phyloP scores from a whole-genome alignment of 805 yeast species.

The Saturnispora quitensis region DNA sequence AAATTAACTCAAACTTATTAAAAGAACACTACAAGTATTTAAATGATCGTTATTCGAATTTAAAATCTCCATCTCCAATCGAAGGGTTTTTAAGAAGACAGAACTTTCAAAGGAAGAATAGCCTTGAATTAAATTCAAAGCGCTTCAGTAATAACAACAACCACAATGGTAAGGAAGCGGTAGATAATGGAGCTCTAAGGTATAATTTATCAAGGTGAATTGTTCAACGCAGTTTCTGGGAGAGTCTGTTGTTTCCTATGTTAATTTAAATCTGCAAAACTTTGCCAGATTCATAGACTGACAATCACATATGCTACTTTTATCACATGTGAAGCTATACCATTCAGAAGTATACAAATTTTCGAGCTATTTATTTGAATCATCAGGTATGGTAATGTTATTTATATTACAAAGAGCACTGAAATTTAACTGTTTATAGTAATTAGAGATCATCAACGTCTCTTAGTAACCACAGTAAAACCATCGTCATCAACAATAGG shows the following conservation, averaged over 20 bases:
- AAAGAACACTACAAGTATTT: slow-evolving; percentile 8
- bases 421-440: not conserved
- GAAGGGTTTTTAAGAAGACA: slow-evolving; percentile 16
- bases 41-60: not conserved
- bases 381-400: not conserved
- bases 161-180: not conserved
- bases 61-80: slow-evolving; percentile 1
- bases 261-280: not conserved
- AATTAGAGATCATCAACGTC: slow-evolving; percentile 22
- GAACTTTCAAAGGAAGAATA: not conserved
- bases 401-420: not conserved
- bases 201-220: not conserved
- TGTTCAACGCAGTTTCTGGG: not conserved
- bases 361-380: not conserved
- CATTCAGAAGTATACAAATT: not conserved
- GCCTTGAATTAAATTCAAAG: not conserved
- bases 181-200: not conserved
- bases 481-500: slow-evolving; percentile 93
- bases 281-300: not conserved
- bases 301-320: too few relatives aligned
- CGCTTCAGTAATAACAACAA: not conserved
- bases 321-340: not conserved
- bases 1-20: slow-evolving; percentile 17
- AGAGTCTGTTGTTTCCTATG: not conserved
- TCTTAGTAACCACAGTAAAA: slow-evolving; percentile 74